Conservation (phyloP, 2,329 filamentous ascomycete species). For the Ophiocordyceps camponoti-saundersi region DNA sequence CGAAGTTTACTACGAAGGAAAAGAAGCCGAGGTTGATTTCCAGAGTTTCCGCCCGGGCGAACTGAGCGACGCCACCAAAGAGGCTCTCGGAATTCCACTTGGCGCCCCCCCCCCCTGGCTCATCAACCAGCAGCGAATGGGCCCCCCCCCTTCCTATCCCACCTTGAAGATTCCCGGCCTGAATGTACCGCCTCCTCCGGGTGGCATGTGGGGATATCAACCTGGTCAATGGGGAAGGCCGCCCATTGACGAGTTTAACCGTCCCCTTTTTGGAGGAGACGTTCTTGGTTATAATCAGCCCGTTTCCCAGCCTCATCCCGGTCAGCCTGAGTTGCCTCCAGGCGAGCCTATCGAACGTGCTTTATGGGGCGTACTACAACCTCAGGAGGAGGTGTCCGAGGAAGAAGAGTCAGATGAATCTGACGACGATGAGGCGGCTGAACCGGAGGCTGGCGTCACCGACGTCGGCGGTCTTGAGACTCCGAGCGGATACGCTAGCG, state of each 20-base stretch:
- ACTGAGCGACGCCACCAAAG: constrained; percentile 72
- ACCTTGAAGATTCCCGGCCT: constrained; percentile 89
- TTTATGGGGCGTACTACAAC: constrained; percentile 84
- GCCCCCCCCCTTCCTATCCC: constrained; percentile 85
- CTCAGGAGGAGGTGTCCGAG: constrained; percentile 57
- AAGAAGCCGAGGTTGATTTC: constrained; percentile 92
- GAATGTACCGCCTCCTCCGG: constrained; percentile 80
- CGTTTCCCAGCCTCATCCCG: constrained; percentile 18
- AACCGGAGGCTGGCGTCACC: background rate
- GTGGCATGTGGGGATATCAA: constrained; percentile 86
- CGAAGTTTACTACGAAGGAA: constrained; percentile 99
- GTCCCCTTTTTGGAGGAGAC: constrained; percentile 83
- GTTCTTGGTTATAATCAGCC: constrained; percentile 61
- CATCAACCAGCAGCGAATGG: constrained; percentile 89
- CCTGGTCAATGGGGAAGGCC: constrained; percentile 94
- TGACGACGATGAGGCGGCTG: constrained; percentile 34
- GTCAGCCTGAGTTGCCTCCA: constrained; percentile 21
- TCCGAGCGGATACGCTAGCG: constrained; percentile 63
- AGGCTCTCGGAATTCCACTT: constrained; percentile 84
- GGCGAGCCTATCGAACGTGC: constrained; percentile 74
- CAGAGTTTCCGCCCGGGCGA: constrained; percentile 82
- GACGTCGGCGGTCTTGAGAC: constrained; percentile 52
- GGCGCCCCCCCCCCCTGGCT: constrained; percentile 92
- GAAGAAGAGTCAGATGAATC: constrained; percentile 59
- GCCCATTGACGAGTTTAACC: constrained; percentile 82